A percentile compares a stretch with the other conserved stretches of the same genome.
Conservation (phyloP, 2,329 filamentous ascomycete species). For the Beauveria australis region DNA sequence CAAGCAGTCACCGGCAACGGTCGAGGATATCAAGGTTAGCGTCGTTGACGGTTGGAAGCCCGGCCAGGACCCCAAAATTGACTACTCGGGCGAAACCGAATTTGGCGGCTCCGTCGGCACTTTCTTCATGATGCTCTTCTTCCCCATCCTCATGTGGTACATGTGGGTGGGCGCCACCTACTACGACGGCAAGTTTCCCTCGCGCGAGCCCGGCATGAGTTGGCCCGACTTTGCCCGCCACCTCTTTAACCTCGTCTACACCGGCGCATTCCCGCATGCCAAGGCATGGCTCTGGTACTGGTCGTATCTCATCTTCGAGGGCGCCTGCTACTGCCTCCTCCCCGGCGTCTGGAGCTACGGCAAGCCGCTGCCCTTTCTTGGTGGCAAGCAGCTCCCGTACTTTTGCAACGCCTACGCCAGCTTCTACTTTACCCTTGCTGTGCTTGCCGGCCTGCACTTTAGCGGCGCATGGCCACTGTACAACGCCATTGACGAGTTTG, state of each 20-base stretch:
- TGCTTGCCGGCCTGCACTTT: constrained; percentile 67
- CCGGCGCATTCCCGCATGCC: constrained; percentile 72
- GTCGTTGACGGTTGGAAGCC: constrained; percentile 48
- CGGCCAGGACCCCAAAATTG: constrained; percentile 53
- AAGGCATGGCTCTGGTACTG: constrained; percentile 93
- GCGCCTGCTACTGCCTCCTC: constrained; percentile 70
- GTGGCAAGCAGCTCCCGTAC: constrained; percentile 81
- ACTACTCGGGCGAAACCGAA: constrained; percentile 60
- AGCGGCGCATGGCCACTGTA: constrained; percentile 82
- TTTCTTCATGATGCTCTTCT: constrained; percentile 77
- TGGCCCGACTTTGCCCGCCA: constrained; percentile 64
- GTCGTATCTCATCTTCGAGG: constrained; percentile 83
- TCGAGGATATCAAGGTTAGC: constrained; percentile 18
- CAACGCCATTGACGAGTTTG: constrained; percentile 91
- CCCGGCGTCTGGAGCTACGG: constrained; percentile 84
- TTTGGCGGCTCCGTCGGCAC: constrained; percentile 86
- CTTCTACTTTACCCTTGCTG: constrained; percentile 75
- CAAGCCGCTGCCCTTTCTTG: constrained; percentile 75
- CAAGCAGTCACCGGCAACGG: neutral
- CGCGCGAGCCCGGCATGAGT: constrained; percentile 56
- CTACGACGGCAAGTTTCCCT: constrained; percentile 77
- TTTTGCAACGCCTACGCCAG: constrained; percentile 87
- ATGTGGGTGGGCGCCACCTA: constrained; percentile 97
- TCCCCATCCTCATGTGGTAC: constrained; percentile 96
- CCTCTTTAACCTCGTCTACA: constrained; percentile 65